A percentile compares a stretch with the other conserved stretches of the same genome.
phyloP scores from a whole-genome alignment of 306 rosid species.

The Cicer chorassanicum region DNA sequence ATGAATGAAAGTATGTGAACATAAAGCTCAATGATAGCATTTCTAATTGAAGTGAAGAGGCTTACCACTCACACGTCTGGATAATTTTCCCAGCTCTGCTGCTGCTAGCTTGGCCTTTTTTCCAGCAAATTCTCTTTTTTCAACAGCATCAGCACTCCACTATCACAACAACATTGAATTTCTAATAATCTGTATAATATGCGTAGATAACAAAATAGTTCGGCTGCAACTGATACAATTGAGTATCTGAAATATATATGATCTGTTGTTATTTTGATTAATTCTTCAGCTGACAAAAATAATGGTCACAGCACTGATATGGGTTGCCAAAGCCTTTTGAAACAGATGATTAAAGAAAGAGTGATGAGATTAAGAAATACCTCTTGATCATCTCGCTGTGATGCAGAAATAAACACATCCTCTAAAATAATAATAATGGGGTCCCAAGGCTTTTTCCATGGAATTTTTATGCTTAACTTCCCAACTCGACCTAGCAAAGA shows the following conservation, averaged over 20 bases:
- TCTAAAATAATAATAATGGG: slow-evolving; percentile 82
- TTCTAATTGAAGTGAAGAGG: slow-evolving; percentile 31
- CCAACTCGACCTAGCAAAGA: slow-evolving; percentile 80
- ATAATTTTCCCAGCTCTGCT: slow-evolving; percentile 87
- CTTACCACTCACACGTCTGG: slow-evolving; percentile 87
- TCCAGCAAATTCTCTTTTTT: slow-evolving; percentile 84
- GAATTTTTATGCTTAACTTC: slow-evolving; percentile 91
- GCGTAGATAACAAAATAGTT: slow-evolving; percentile 31
- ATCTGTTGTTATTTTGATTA: slow-evolving; percentile 20
- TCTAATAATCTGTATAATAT: slow-evolving; percentile 29
- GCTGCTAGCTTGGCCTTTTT: slow-evolving; percentile 97
- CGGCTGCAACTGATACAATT: slow-evolving; percentile 18
- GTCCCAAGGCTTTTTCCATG: slow-evolving; percentile 98
- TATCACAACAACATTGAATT: slow-evolving; percentile 50
- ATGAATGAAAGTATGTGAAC: slow-evolving; percentile 13
- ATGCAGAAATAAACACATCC: slow-evolving; percentile 78
- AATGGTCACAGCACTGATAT: not conserved
- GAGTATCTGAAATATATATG: slow-evolving; percentile 8
- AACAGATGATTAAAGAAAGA: slow-evolving; percentile 19
- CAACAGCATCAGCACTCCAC: slow-evolving; percentile 90
- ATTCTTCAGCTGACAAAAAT: slow-evolving; percentile 12
- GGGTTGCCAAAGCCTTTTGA: slow-evolving; percentile 27
- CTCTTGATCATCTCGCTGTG: slow-evolving; percentile 90
- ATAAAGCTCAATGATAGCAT: slow-evolving; percentile 8
- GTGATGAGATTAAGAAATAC: slow-evolving; percentile 48